Conservation (phyloP, 352 stramenopile species). For the Globisporangium nagaii region DNA sequence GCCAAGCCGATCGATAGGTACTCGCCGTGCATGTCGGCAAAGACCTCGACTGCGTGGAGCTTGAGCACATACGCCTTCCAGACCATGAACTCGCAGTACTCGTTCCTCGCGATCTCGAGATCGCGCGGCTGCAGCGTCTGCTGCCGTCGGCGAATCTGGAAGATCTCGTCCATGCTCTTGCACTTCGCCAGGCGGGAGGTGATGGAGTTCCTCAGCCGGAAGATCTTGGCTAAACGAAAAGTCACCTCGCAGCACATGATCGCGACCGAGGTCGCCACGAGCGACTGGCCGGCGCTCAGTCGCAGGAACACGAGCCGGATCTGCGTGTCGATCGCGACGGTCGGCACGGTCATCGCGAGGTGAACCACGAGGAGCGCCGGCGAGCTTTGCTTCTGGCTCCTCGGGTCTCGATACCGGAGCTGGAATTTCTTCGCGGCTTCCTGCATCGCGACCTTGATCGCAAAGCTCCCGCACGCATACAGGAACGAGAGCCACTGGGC, state of each 20-base stretch:
- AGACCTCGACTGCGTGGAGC: constrained; percentile 37
- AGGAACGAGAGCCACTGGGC: constrained; percentile 18
- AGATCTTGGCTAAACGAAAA: constrained; percentile 23
- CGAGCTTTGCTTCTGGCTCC: too few species aligned
- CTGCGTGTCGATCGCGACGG: constrained; percentile 23
- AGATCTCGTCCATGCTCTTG: constrained; percentile 11
- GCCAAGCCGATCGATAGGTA: constrained; percentile 33
- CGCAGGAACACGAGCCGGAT: constrained; percentile 27
- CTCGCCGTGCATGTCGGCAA: constrained; percentile 39
- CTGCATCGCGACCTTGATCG: constrained; percentile 23
- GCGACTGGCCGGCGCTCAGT: not conserved
- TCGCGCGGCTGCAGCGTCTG: constrained; percentile 15
- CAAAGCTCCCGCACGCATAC: constrained; percentile 15
- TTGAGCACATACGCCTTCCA: constrained; percentile 28
- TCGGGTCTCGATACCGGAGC: constrained; percentile 10
- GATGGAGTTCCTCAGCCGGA: constrained; percentile 14
- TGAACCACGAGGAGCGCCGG: constrained; percentile 15
- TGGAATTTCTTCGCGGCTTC: constrained; percentile 19
- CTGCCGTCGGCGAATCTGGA: not conserved
- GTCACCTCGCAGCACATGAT: constrained; percentile 20
- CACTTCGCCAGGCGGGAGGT: constrained; percentile 12
- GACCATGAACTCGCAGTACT: constrained; percentile 25
- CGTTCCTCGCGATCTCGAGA: constrained; percentile 13
- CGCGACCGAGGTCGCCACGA: constrained; percentile 12
- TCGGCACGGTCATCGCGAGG: constrained; percentile 21